Evolutionary conservation across 2,329 filamentous ascomycete species (phyloP).

Genomic region (Calonectria hongkongensis): DNA sequence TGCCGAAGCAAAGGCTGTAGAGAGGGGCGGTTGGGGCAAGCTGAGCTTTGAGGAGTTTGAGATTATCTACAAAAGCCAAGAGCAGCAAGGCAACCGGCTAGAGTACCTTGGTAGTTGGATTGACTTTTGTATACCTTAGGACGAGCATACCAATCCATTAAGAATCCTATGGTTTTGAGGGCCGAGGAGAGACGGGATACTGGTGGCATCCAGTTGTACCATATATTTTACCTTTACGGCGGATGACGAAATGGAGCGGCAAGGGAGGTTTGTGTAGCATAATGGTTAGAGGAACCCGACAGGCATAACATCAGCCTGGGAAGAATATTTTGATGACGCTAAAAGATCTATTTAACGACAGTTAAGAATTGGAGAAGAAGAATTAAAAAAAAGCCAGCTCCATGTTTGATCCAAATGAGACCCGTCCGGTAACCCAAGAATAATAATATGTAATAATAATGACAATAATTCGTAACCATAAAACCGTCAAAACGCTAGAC

Average conservation of each 20-base stretch:
- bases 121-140: conserved; percentile 82
- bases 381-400: conserved; percentile 7
- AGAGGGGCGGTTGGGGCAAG: conserved; percentile 86
- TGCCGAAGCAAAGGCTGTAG: conserved; percentile 80
- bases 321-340: conserved; percentile 19
- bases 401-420: conserved; percentile 15
- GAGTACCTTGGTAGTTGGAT: conserved; percentile 95
- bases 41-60: conserved; percentile 89
- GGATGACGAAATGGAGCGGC: not conserved
- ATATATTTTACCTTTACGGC: not conserved
- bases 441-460: conserved; percentile 3
- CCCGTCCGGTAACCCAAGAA: conserved; percentile 23
- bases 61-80: conserved; percentile 80
- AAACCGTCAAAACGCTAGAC: conserved; percentile 20
- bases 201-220: not conserved
- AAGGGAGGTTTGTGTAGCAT: conserved; percentile 26
- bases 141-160: conserved; percentile 18
- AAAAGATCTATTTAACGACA: conserved; percentile 5
- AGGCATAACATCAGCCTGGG: not conserved
- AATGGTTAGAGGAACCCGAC: conserved; percentile 25
- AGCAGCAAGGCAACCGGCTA: conserved; percentile 77
- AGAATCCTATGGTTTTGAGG: not conserved
- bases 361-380: conserved; percentile 13
- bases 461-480: conserved; percentile 15
- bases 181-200: not conserved